Conservation (phyloP, 2,329 filamentous ascomycete species). For the Kalaharituber pfeilii region DNA sequence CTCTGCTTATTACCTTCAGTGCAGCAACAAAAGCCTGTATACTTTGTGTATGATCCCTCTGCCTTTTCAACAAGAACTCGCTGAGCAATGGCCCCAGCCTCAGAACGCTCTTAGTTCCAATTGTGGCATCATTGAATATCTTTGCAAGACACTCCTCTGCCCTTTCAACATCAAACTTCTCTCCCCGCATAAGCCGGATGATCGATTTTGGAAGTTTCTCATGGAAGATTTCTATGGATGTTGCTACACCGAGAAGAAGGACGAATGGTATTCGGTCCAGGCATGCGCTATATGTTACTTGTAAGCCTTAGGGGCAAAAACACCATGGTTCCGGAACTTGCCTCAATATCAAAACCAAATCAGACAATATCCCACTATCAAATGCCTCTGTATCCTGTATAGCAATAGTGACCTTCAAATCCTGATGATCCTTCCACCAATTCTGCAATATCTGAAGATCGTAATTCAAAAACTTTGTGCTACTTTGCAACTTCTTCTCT, state of each 20-base stretch:
- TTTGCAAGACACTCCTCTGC: slow-evolving; percentile 54
- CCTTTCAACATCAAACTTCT: slow-evolving; percentile 61
- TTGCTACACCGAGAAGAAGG: slow-evolving; percentile 62
- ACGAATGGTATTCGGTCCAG: slow-evolving; percentile 59
- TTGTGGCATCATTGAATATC: slow-evolving; percentile 49
- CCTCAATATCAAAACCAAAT: slow-evolving; percentile 52
- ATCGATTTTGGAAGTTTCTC: slow-evolving; percentile 53
- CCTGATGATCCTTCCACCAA: slow-evolving; percentile 35
- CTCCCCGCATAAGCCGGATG: slow-evolving; percentile 48
- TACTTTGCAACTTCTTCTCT: slow-evolving; percentile 27
- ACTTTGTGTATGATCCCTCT: slow-evolving; percentile 60
- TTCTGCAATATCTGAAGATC: slow-evolving; percentile 55
- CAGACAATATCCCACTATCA: slow-evolving; percentile 52
- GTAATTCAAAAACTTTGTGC: slow-evolving; percentile 54
- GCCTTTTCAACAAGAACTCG: slow-evolving; percentile 48
- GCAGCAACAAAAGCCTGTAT: slow-evolving; percentile 54
- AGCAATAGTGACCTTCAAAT: slow-evolving; percentile 48
- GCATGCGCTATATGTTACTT: slow-evolving; percentile 38
- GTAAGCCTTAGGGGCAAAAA: background rate
- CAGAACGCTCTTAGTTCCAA: slow-evolving; percentile 38
- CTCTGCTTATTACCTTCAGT: slow-evolving; percentile 41
- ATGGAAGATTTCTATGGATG: slow-evolving; percentile 63
- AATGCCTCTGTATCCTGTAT: slow-evolving; percentile 74
- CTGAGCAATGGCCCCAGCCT: slow-evolving; percentile 48
- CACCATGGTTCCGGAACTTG: slow-evolving; percentile 27